A percentile compares a stretch with the other conserved stretches of the same genome.
Conservation (phyloP, 345 rosid species). For the Acer campestre region DNA sequence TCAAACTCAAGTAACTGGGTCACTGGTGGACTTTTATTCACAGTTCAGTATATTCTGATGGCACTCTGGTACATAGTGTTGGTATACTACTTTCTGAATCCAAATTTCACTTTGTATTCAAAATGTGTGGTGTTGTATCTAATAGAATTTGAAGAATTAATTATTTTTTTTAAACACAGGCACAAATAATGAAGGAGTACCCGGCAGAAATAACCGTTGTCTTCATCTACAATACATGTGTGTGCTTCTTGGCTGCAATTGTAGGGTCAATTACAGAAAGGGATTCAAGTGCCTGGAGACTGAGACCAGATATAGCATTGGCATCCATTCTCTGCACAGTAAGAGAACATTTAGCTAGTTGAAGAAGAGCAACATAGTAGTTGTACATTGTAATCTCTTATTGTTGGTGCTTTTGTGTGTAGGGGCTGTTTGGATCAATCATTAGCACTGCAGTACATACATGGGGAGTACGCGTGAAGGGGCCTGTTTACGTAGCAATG, state of each 20-base stretch:
- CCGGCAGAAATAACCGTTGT: conserved; percentile 79
- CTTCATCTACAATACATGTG: conserved; percentile 69
- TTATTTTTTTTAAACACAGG: conserved; percentile 30
- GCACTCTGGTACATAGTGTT: conserved; percentile 88
- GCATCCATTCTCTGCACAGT: conserved; percentile 79
- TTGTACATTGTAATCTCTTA: neutral
- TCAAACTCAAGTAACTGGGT: conserved; percentile 56
- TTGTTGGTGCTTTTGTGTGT: conserved; percentile 17
- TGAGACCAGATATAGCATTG: conserved; percentile 55
- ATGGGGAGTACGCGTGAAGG: conserved; percentile 67
- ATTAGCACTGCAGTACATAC: conserved; percentile 57
- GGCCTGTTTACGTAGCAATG: conserved; percentile 78
- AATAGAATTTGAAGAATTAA: neutral
- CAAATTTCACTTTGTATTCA: neutral
- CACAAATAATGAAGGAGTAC: conserved; percentile 81
- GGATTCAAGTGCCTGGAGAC: conserved; percentile 58
- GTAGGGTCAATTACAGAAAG: conserved; percentile 59
- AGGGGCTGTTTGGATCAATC: conserved; percentile 72
- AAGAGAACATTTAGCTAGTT: conserved; percentile 21
- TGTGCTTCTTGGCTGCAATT: conserved; percentile 58
- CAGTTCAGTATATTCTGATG: conserved; percentile 59
- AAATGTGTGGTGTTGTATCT: neutral
- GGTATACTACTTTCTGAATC: conserved; percentile 35
- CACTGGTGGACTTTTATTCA: conserved; percentile 68
- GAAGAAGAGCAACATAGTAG: neutral